Evolutionary conservation across 345 rosid genomes (phyloP).

Genomic region (Arabidopsis suecica): DNA sequence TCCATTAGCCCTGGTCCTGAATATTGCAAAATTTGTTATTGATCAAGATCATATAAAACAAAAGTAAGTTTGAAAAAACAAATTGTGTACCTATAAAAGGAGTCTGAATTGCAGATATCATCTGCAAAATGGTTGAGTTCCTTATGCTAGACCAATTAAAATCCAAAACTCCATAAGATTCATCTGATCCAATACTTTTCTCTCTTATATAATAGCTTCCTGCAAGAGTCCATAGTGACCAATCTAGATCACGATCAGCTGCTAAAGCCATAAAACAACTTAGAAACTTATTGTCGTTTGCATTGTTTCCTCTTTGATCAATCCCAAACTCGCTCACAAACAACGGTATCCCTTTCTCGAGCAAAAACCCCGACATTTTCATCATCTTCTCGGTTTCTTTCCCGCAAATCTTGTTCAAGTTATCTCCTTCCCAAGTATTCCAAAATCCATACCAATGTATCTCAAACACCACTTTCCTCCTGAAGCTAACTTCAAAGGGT

Average conservation of each 20-base stretch:
- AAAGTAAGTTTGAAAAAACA: background rate
- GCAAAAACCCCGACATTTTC: conserved; percentile 61
- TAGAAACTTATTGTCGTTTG: conserved; percentile 72
- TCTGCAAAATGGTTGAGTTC: conserved; percentile 59
- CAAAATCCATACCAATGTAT: conserved; percentile 88
- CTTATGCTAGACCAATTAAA: conserved; percentile 62
- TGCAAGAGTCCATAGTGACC: conserved; percentile 81
- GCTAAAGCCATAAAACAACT: conserved; percentile 72
- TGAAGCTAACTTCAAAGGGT: conserved; percentile 59
- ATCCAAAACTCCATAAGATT: conserved; percentile 64
- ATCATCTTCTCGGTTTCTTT: conserved; percentile 55
- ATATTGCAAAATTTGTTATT: background rate
- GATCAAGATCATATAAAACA: background rate
- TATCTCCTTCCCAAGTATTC: conserved; percentile 68
- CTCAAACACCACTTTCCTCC: conserved; percentile 72
- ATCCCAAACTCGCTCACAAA: conserved; percentile 77
- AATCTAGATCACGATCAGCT: conserved; percentile 84
- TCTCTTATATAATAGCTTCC: conserved; percentile 83
- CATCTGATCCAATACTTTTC: conserved; percentile 61
- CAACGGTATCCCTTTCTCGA: conserved; percentile 66
- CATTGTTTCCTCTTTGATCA: conserved; percentile 71
- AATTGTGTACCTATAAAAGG: conserved; percentile 65
- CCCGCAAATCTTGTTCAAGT: conserved; percentile 72
- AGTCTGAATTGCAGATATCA: conserved; percentile 60
- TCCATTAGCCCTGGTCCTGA: conserved; percentile 76